Evolutionary conservation across 2,329 filamentous ascomycete species (phyloP), one percentile per base, ranked within the genome.

Genomic region (Penicillium thymicola): DNA sequence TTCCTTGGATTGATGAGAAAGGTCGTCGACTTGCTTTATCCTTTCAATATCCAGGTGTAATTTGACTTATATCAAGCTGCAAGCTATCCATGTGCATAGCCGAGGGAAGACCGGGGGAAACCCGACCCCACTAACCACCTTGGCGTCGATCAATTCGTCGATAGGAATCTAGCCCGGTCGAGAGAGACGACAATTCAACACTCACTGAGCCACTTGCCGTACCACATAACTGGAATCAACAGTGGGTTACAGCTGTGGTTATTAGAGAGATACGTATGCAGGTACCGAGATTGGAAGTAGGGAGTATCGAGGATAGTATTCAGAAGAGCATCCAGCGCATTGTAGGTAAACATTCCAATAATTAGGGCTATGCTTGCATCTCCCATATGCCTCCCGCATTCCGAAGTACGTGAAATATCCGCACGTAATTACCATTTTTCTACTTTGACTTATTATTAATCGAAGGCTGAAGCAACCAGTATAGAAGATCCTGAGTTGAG

Each of bases 131-230:
- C 83, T 78, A 0, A 82, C 79, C 2, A 86, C 72, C 70, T 82
- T 84, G 0, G 78, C 83, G 32, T 78, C 74, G 3, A 86, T 71
- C 38, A 87, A 68, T 54, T 80, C 79, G 62, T 82, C 85, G 2
- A 86, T 68, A 0, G 84, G 85, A 5, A 88, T 73, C 60, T 84
- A 81, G 1, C 78, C 77, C 54, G 87, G 67, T 14, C 78, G 73
- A 21, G 72, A 69, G 5, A 83, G 5, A 82, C 72, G 9, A 88
- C 71, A 65, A 65, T 87, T 46, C 14, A 25, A 46, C 21, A 11
- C 57, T 74, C 75, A 63, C 79, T 76, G 45, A 77, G 63, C 60
- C 71, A 72, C 13, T 79, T 75, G 6, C 77, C 81, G 28, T 73
- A 74, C 59, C 82, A 79, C 80, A 83, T 83, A 0, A 79, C 67